phyloP scores from a whole-genome alignment of 805 yeast species.

The Saccharomyces jurei region DNA sequence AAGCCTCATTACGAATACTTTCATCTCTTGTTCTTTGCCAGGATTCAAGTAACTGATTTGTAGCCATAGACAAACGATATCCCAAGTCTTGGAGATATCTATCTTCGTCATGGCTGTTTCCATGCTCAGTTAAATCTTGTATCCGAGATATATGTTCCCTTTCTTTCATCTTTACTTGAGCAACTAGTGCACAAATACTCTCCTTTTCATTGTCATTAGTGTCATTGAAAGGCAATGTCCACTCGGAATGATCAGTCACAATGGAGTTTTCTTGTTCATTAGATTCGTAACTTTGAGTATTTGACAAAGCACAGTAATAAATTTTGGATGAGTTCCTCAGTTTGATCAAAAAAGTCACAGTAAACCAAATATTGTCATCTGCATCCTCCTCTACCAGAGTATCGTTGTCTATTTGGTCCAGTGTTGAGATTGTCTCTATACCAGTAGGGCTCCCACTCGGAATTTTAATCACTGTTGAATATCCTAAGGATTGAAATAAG shows the following conservation, averaged over 20 bases:
- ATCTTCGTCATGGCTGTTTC: conserved; percentile 5
- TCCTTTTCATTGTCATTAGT: neutral
- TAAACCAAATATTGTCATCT: neutral
- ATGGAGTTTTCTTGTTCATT: neutral
- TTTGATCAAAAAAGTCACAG: neutral
- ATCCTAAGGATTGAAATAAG: conserved; percentile 12
- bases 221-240: neutral
- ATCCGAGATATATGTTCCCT: neutral
- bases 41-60: conserved; percentile 12
- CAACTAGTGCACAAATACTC: neutral
- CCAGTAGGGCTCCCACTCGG: conserved; percentile 9
- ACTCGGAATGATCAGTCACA: neutral
- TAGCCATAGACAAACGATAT: conserved; percentile 18
- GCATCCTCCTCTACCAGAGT: neutral
- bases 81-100: conserved; percentile 23
- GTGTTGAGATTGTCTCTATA: conserved; percentile 2
- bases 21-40: conserved; percentile 5
- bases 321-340: neutral
- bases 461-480: conserved; percentile 12
- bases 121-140: neutral
- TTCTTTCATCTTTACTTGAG: neutral
- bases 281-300: neutral
- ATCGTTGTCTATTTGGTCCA: neutral
- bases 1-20: neutral
- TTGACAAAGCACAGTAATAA: neutral